phyloP scores from a whole-genome alignment of 2,329 filamentous ascomycete species.

The Colletotrichum plurivorum region DNA sequence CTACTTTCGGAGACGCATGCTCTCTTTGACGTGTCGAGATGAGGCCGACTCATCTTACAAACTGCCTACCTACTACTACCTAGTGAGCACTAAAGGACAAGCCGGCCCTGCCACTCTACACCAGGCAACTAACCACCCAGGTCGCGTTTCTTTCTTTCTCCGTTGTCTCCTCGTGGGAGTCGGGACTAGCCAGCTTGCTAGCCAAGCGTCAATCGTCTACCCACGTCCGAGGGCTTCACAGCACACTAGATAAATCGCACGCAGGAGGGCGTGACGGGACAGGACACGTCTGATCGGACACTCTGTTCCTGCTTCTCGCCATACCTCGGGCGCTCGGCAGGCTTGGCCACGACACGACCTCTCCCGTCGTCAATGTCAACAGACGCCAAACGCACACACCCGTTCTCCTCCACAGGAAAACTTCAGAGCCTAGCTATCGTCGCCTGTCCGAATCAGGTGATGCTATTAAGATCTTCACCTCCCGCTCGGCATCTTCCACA shows the following conservation, averaged over 20 bases:
- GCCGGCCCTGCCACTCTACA: constrained; percentile 24
- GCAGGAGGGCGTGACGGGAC: constrained; percentile 17
- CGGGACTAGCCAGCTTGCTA: neutral
- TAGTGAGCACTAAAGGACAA: constrained; percentile 19
- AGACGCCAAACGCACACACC: neutral
- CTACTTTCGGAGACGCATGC: neutral
- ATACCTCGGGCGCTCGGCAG: neutral
- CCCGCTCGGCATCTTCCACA: constrained; percentile 15
- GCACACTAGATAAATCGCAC: neutral
- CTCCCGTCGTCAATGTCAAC: neutral
- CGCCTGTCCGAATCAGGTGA: constrained; percentile 20
- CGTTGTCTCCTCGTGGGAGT: too few species aligned
- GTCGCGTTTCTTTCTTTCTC: too few species aligned
- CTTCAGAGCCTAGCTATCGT: constrained; percentile 28
- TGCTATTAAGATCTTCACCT: constrained; percentile 26
- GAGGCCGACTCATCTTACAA: neutral
- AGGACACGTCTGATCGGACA: neutral
- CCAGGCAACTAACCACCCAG: neutral
- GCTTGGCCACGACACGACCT: neutral
- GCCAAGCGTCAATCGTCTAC: constrained; percentile 2
- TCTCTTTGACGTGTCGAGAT: neutral
- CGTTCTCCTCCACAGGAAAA: neutral
- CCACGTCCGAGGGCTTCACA: constrained; percentile 13
- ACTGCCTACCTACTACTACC: constrained; percentile 4
- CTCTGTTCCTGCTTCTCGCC: neutral